Percentiles rank a stretch among this genome's conserved stretches.
These are phyloP conservation scores for Epichloe festucae DNA, from an alignment of 2,329 filamentous ascomycete species.

Conservation along the genomic window DNA sequence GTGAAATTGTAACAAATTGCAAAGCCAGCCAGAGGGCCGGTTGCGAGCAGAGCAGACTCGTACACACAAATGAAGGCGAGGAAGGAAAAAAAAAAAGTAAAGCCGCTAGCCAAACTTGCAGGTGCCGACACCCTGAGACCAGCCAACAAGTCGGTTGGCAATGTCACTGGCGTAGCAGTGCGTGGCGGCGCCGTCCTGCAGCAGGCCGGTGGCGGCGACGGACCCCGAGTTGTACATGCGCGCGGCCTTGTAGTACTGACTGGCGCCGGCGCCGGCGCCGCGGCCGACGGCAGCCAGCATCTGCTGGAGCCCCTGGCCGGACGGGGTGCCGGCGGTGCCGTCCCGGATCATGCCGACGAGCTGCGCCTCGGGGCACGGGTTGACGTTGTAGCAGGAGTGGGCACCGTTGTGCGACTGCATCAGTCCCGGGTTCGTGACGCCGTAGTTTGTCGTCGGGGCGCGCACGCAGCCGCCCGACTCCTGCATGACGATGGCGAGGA, in stretches of 20 bases:
- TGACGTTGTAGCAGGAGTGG: conserved; percentile 22
- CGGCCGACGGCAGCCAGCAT: conserved; percentile 17
- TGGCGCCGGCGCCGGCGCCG: conserved; percentile 1
- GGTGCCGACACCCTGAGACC: background rate
- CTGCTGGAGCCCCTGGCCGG: conserved; percentile 30
- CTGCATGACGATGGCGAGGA: conserved; percentile 31
- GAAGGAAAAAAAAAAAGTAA: background rate
- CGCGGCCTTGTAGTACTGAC: conserved; percentile 30
- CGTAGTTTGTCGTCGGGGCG: conserved; percentile 25
- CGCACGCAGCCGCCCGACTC: conserved; percentile 32
- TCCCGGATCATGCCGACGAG: conserved; percentile 24
- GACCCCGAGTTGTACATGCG: conserved; percentile 37
- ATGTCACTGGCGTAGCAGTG: conserved; percentile 38
- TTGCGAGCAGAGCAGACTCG: no score
- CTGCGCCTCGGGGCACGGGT: conserved; percentile 13
- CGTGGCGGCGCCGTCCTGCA: conserved; percentile 27
- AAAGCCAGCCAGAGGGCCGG: no score
- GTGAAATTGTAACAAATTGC: no score
- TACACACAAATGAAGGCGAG: background rate
- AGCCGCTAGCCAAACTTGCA: background rate
- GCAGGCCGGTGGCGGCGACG: conserved; percentile 21
- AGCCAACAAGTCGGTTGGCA: conserved; percentile 16
- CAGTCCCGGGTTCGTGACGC: conserved; percentile 28
- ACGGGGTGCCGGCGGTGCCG: conserved; percentile 26
- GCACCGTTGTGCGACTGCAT: conserved; percentile 25